These are phyloP conservation scores for Aspergillus vadensis DNA, from an alignment of 2,329 filamentous ascomycete genomes.

Conservation along the genomic window DNA sequence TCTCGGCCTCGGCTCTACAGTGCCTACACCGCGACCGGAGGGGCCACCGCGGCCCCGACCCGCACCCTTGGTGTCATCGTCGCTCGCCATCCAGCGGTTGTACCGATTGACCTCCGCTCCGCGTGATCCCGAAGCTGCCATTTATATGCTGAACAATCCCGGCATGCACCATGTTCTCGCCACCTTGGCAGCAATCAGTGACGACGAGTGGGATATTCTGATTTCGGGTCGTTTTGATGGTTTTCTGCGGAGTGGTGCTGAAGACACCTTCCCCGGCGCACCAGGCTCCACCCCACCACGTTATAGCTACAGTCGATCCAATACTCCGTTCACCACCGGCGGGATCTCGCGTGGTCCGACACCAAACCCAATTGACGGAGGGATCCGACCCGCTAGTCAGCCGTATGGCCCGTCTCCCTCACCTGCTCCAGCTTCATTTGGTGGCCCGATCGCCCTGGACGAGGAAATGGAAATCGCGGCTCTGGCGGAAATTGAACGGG, in stretches of 20 bases:
- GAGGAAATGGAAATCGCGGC: slow-evolving; percentile 92
- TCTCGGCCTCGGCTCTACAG: slow-evolving; percentile 60
- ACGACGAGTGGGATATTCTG: slow-evolving; percentile 95
- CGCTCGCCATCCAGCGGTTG: slow-evolving; percentile 77
- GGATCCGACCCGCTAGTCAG: slow-evolving; percentile 46
- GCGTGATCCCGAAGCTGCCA: slow-evolving; percentile 80
- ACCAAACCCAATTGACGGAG: slow-evolving; percentile 40
- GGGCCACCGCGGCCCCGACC: slow-evolving; percentile 71
- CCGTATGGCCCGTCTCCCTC: slow-evolving; percentile 49
- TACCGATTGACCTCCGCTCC: slow-evolving; percentile 75
- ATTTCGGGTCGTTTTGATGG: slow-evolving; percentile 93
- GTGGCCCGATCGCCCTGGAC: slow-evolving; percentile 82
- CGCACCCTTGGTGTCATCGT: slow-evolving; percentile 73
- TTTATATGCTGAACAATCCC: slow-evolving; percentile 82
- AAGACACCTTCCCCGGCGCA: slow-evolving; percentile 49
- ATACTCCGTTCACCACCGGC: slow-evolving; percentile 35
- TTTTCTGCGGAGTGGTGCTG: slow-evolving; percentile 90
- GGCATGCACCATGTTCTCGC: slow-evolving; percentile 81
- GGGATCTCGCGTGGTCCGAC: slow-evolving; percentile 39
- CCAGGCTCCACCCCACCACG: slow-evolving; percentile 29
- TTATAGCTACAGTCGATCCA: slow-evolving; percentile 44
- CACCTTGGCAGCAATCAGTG: slow-evolving; percentile 82
- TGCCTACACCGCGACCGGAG: slow-evolving; percentile 60
- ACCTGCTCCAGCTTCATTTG: slow-evolving; percentile 62
- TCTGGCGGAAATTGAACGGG: slow-evolving; percentile 85